Base-by-base conservation (phyloP, 495 filamentous ascomycete genomes). In the Aspergillus olivimuriae region DNA sequence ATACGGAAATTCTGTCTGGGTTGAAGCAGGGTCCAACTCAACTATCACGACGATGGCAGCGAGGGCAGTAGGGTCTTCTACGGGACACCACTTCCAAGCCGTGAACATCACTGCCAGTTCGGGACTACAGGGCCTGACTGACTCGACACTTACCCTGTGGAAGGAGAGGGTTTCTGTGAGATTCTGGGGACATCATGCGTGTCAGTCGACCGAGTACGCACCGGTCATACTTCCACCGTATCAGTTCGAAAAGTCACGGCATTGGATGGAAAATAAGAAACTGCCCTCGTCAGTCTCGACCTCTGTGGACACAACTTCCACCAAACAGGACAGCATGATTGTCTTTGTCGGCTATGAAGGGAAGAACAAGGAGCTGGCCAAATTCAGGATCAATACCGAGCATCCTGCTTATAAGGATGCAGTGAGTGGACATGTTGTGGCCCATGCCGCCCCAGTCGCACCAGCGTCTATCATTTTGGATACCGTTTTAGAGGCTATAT, bases 1-100 rank as follows among this genome's bases (percentile, higher is more conserved):
- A 3, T 60, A 67, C 35, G 53, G 58, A 0, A 28, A 51, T 0
- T 58, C 57, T 12, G 58, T 73, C 8, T 79, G 63, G 58, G 58
- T 78, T 0, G 77, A 81, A 41, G 73, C 74, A 17, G 75, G 76
- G 0, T 74, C 73, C 2, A 60, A 54, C 20, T 73, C 74, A 0
- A 63, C 68, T 0, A 59, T 79, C 15, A 75, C 67, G 0, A 41
- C 41, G 1, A 75, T 79, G 66, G 63, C 60, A 1, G 49, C 57
- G 22, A 56, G 66, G 1, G 63, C 65, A 7, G 22, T 72, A 0
- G 49, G 19, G 1, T 34, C 33, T 4, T 20, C 23, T 7, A 31
- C 19, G 0, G 18, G 22, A 17, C 45, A 52, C 24, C 44, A 50
- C 14, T 79, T 77, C 48, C 68, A 74, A 39, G 26, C 64, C 0